phyloP scores from a whole-genome alignment of 176 grass and related monocot species.

The Leersia perrieri region DNA sequence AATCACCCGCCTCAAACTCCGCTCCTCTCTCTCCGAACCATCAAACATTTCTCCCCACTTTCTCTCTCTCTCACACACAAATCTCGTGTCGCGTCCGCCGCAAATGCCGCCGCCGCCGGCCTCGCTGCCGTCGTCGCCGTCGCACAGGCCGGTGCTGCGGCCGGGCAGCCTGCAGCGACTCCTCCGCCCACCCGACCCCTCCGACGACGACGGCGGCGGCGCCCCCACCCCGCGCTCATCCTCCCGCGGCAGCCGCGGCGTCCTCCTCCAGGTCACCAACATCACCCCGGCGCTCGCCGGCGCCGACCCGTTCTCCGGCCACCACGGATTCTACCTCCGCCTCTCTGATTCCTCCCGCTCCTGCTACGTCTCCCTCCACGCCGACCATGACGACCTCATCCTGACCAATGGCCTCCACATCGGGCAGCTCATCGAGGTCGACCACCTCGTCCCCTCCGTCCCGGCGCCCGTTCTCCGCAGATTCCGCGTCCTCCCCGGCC shows the following conservation, averaged over 20 bases:
- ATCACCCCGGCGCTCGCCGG: constrained; percentile 67
- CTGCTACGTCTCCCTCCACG: constrained; percentile 76
- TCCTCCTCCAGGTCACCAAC: constrained; percentile 71
- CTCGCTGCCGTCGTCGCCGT: constrained; percentile 32
- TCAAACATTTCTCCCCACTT: background rate
- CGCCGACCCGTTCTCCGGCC: constrained; percentile 65
- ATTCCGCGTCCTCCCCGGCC: constrained; percentile 58
- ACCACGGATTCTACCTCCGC: constrained; percentile 85
- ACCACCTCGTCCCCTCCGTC: constrained; percentile 51
- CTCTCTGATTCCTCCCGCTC: constrained; percentile 77
- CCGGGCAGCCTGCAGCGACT: constrained; percentile 68
- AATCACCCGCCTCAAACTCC: constrained; percentile 44
- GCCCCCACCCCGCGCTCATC: constrained; percentile 7
- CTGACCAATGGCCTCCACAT: constrained; percentile 78
- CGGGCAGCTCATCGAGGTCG: constrained; percentile 75
- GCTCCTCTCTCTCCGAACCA: background rate
- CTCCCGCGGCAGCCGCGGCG: constrained; percentile 21
- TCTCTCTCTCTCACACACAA: constrained; percentile 2
- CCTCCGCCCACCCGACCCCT: constrained; percentile 47
- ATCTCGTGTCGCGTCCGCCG: background rate
- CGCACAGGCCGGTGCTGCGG: constrained; percentile 57
- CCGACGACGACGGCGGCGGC: constrained; percentile 34
- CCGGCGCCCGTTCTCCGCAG: constrained; percentile 63
- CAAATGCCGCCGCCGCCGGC: constrained; percentile 30
- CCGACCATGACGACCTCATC: constrained; percentile 79